Conservation (phyloP, 495 filamentous ascomycete genomes). For the Xylaria acuta region DNA sequence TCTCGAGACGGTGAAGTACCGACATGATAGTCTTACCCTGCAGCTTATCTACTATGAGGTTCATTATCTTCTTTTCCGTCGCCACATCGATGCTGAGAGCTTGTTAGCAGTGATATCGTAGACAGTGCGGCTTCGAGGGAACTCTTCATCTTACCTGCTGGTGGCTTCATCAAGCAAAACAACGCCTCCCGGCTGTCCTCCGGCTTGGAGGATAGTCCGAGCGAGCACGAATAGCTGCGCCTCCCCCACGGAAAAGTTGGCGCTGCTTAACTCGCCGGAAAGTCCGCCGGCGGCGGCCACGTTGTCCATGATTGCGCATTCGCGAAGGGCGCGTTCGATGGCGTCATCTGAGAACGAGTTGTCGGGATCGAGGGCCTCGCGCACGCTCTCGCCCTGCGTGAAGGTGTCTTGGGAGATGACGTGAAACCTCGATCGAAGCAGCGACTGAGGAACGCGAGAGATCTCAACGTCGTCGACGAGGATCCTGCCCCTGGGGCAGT, state of each 20-base stretch:
- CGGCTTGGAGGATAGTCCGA: slow-evolving; percentile 32
- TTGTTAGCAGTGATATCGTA: neutral
- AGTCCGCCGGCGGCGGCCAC: neutral
- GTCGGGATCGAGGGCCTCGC: slow-evolving; percentile 5
- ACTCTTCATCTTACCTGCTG: slow-evolving; percentile 1
- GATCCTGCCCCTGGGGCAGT: slow-evolving; percentile 39
- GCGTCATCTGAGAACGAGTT: slow-evolving; percentile 22
- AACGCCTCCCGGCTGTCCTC: neutral
- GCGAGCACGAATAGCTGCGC: slow-evolving; percentile 37
- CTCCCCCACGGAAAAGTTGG: slow-evolving; percentile 38
- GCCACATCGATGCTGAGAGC: slow-evolving; percentile 10
- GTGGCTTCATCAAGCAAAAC: slow-evolving; percentile 23
- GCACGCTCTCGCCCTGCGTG: slow-evolving; percentile 18
- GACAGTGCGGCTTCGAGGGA: neutral
- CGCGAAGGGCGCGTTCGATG: neutral
- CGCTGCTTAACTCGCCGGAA: neutral
- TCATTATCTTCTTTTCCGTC: slow-evolving; percentile 20
- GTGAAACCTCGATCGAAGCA: slow-evolving; percentile 42
- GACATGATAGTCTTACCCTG: slow-evolving; percentile 23
- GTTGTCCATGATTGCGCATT: neutral
- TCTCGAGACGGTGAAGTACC: slow-evolving; percentile 18
- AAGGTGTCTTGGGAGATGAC: slow-evolving; percentile 54
- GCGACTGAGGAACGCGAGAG: slow-evolving; percentile 31
- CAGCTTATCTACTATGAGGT: slow-evolving; percentile 10
- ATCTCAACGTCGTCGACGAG: slow-evolving; percentile 46